Conservation (phyloP, 768 basidiomycete species). For the Serendipita vermifera region DNA sequence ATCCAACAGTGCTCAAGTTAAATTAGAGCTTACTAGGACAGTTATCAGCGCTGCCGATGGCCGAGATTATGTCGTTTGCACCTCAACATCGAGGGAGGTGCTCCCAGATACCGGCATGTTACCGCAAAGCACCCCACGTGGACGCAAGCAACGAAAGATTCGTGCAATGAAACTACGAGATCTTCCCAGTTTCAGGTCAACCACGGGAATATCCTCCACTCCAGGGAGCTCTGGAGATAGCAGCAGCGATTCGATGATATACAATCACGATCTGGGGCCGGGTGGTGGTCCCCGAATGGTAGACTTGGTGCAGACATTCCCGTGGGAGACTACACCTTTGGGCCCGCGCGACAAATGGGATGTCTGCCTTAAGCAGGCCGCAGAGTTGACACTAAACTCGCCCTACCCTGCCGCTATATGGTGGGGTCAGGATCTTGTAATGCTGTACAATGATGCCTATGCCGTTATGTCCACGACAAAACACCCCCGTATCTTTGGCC, state of each 20-base stretch:
- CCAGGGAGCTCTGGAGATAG: too few relatives aligned
- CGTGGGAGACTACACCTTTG: constrained; percentile 16
- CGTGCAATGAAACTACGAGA: too few relatives aligned
- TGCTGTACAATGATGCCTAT: constrained; percentile 20
- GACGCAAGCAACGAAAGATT: too few relatives aligned
- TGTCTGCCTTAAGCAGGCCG: constrained; percentile 14
- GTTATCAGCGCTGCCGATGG: neutral
- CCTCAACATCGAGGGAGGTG: neutral
- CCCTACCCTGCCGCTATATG: constrained; percentile 13
- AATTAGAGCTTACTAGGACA: neutral
- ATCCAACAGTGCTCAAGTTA: too few relatives aligned
- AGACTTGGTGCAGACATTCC: constrained; percentile 13
- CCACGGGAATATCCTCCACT: too few relatives aligned
- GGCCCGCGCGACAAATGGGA: constrained; percentile 15
- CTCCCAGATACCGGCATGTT: too few relatives aligned
- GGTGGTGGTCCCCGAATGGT: constrained; percentile 11
- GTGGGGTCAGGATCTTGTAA: constrained; percentile 18
- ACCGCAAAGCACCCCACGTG: too few relatives aligned
- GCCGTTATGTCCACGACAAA: constrained; percentile 18
- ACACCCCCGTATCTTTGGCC: constrained; percentile 18
- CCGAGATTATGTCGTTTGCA: neutral
- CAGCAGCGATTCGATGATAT: too few relatives aligned
- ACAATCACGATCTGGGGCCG: too few relatives aligned
- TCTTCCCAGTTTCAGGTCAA: too few relatives aligned
- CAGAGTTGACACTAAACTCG: constrained; percentile 10